These are phyloP conservation scores for Nitzschia sp. DNA, from an alignment of 108 stramenopile species.

Conservation along the genomic window DNA sequence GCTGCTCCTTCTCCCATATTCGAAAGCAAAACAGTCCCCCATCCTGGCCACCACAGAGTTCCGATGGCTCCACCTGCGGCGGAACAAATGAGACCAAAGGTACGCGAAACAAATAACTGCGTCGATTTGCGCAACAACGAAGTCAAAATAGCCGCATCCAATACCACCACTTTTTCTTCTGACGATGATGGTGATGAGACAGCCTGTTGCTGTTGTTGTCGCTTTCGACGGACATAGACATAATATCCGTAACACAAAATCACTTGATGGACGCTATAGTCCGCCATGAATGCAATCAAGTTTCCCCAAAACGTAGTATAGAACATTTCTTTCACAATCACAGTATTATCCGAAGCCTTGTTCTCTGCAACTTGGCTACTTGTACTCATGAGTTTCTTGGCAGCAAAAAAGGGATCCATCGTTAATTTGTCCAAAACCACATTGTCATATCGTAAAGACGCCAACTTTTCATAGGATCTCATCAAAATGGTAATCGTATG, in stretches of 20 bases:
- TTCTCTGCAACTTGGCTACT: background rate
- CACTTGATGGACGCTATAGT: slow-evolving; percentile 57
- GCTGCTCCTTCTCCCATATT: slow-evolving; percentile 44
- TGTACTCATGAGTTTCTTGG: slow-evolving; percentile 32
- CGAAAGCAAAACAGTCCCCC: slow-evolving; percentile 46
- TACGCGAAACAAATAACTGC: slow-evolving; percentile 34
- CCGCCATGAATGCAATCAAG: slow-evolving; percentile 49
- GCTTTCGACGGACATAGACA: slow-evolving; percentile 32
- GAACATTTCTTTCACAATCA: slow-evolving; percentile 36
- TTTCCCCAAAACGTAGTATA: slow-evolving; percentile 44
- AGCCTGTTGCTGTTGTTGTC: background rate
- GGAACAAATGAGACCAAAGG: slow-evolving; percentile 29
- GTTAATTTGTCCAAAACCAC: slow-evolving; percentile 46
- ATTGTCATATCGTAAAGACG: slow-evolving; percentile 10
- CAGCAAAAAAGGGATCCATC: slow-evolving; percentile 42
- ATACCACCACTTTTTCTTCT: background rate
- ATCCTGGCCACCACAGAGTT: slow-evolving; percentile 40
- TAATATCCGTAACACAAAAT: slow-evolving; percentile 59
- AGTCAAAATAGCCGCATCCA: slow-evolving; percentile 19
- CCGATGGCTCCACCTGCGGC: slow-evolving; percentile 51
- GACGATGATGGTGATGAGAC: background rate
- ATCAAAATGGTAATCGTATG: slow-evolving; percentile 48
- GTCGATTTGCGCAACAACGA: slow-evolving; percentile 37
- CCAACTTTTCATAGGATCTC: slow-evolving; percentile 50
- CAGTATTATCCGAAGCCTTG: slow-evolving; percentile 1